Evolutionary conservation across 1,139 yeast genomes (phyloP), one percentile per base, ranked within the genome.

Genomic region (Taphrina confusa): DNA sequence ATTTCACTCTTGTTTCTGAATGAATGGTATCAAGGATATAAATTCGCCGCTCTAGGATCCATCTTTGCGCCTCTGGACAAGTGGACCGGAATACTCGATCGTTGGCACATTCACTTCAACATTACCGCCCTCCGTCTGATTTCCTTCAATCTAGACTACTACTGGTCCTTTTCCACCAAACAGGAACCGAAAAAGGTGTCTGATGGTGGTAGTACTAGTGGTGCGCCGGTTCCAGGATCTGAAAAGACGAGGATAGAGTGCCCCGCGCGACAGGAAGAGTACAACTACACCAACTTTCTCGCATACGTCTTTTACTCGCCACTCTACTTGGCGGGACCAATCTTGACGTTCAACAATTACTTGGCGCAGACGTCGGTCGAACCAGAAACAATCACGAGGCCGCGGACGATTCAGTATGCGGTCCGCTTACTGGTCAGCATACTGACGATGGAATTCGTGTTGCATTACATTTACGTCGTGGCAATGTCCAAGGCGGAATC

Each of bases 51-150:
- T 61, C 30, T 79, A 40, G 65, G 73, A 66, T 60, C 75, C 40
- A 54, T 66, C 22, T 67, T 83, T 22, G 71, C 75, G 0, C 71
- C 80, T 23, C 51, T 70, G 61, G 68, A 66, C 28, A 49, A 59
- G n/a, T 69, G 68, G 52, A 68, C 74, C 3, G 97, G 98, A 0
- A 78, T 91, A 25, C 83, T 92, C 66, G 78, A 82, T 18, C 78
- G 97, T 66, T 94, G 99, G 99, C 97, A 92, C 70, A 97, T 94
- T 6, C 88, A 87, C 68, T 94, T 84, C 78, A 94, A 92, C 72
- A 89, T 94, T 72, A 85, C 96, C 0, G 75, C 92, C 65, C 78
- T 94, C 60, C 79, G 97, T 66, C 82, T 90, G 81, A 74, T 94
- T 52, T 87, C 96, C 61, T 92, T 79, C 72, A 87, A 87, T 66